phyloP scores from a whole-genome alignment of 164 flowering plant genomes.

The Kingdonia uniflora region DNA sequence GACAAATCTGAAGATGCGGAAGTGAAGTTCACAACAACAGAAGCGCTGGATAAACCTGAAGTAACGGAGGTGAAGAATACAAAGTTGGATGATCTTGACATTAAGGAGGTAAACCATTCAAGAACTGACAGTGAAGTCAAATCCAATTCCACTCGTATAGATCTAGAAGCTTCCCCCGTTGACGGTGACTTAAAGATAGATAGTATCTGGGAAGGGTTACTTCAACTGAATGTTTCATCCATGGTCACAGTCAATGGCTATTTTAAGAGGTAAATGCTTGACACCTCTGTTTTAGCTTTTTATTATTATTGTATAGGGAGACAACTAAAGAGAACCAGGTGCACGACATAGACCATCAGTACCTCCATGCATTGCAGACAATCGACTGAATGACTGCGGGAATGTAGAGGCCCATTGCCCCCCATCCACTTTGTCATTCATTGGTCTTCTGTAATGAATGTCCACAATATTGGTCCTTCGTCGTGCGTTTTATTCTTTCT shows the following conservation, averaged over 20 bases:
- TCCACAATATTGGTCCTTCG: too few relatives aligned
- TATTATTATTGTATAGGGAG: background rate
- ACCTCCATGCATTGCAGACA: too few relatives aligned
- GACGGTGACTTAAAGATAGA: constrained; percentile 22
- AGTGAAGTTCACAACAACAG: background rate
- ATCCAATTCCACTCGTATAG: constrained; percentile 3
- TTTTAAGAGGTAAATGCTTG: constrained; percentile 52
- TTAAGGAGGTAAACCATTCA: background rate
- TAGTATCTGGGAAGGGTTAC: constrained; percentile 66
- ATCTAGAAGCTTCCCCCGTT: constrained; percentile 12
- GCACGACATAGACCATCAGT: too few relatives aligned
- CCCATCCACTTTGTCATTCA: too few relatives aligned
- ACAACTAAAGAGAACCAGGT: too few relatives aligned
- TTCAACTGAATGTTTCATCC: constrained; percentile 60
- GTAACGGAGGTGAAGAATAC: too few relatives aligned
- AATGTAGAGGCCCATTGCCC: too few relatives aligned
- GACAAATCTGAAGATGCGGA: constrained; percentile 22
- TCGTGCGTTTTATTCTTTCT: too few relatives aligned
- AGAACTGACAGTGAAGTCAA: constrained; percentile 1
- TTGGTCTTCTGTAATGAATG: too few relatives aligned
- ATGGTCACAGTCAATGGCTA: constrained; percentile 36
- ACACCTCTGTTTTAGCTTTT: background rate
- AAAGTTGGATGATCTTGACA: too few relatives aligned
- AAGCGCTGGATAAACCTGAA: too few relatives aligned
- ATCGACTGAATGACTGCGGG: too few relatives aligned